Evolutionary conservation across 2,329 filamentous ascomycete genomes (phyloP).

Genomic region (Rhynchosporium graminicola): DNA sequence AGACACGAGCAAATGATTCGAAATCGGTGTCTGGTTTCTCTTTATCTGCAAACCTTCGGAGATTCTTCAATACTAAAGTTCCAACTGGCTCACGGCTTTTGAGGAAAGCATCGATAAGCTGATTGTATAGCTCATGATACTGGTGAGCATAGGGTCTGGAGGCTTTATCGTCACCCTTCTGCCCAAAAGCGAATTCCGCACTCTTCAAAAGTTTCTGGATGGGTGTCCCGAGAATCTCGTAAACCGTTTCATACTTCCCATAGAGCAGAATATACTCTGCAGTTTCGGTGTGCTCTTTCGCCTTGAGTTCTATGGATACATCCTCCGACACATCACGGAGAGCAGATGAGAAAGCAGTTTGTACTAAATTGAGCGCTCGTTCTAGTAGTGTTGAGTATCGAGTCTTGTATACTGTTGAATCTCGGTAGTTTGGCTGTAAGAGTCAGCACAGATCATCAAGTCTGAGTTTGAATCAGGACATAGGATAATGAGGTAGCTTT

Average conservation of each 20-base stretch:
- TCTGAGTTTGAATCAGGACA: not conserved
- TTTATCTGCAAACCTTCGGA: conserved; percentile 46
- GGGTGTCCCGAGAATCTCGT: conserved; percentile 58
- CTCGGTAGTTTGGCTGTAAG: conserved; percentile 73
- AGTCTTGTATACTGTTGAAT: conserved; percentile 83
- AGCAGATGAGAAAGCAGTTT: conserved; percentile 27
- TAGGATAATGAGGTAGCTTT: not conserved
- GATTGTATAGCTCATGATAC: conserved; percentile 58
- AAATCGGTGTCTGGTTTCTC: conserved; percentile 38
- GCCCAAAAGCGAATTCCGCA: conserved; percentile 50
- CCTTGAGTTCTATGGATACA: conserved; percentile 61
- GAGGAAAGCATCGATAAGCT: conserved; percentile 53
- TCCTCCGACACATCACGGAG: conserved; percentile 57
- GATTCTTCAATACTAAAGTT: conserved; percentile 59
- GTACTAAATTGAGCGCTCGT: conserved; percentile 54
- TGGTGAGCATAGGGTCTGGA: conserved; percentile 60
- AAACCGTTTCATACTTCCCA: conserved; percentile 62
- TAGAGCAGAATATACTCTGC: conserved; percentile 71
- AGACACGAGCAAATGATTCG: conserved; percentile 36
- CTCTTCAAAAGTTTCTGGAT: conserved; percentile 56
- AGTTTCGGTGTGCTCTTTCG: conserved; percentile 68
- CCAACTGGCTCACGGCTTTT: conserved; percentile 50
- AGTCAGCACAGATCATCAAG: conserved; percentile 21
- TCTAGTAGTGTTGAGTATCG: conserved; percentile 81
- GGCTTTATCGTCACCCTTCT: conserved; percentile 67